A percentile compares a stretch with the other conserved stretches of the same genome.
These are phyloP conservation scores for Rosa chinensis DNA, from an alignment of 306 rosid genomes.

Conservation along the genomic window DNA sequence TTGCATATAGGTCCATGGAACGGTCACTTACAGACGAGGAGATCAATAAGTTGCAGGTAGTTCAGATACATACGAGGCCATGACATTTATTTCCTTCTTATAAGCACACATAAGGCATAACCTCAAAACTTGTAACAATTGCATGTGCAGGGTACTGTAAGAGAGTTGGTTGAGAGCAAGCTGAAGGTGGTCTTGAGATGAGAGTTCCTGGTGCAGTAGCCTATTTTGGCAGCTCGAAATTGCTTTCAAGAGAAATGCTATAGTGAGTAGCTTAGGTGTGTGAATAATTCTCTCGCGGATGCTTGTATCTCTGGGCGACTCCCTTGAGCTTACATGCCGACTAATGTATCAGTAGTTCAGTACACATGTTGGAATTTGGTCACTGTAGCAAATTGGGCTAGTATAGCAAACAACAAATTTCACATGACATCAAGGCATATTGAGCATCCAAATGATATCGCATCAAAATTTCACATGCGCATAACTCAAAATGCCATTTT, in stretches of 20 bases:
- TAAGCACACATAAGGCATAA: background rate
- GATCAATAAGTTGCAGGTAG: conserved; percentile 65
- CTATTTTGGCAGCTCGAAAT: background rate
- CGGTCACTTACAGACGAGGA: conserved; percentile 96
- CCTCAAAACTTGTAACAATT: conserved; percentile 2
- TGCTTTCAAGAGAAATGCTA: background rate
- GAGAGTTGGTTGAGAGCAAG: conserved; percentile 50
- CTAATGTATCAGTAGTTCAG: background rate
- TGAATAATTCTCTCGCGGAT: background rate
- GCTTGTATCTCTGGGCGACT: no score
- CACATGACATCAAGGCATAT: no score
- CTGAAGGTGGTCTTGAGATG: conserved; percentile 48
- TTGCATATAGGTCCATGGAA: conserved; percentile 91
- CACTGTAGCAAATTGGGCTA: no score
- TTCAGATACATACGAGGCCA: background rate
- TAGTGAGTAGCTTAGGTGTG: background rate
- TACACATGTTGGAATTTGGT: background rate
- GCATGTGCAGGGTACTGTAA: conserved; percentile 33
- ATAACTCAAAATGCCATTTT: background rate
- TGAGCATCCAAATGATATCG: no score
- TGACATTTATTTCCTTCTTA: background rate
- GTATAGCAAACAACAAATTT: no score
- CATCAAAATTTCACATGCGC: background rate
- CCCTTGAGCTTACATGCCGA: no score
- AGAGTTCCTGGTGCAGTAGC: conserved; percentile 4